phyloP scores from a whole-genome alignment of 805 yeast genomes.

The Myxozyma geophila region DNA sequence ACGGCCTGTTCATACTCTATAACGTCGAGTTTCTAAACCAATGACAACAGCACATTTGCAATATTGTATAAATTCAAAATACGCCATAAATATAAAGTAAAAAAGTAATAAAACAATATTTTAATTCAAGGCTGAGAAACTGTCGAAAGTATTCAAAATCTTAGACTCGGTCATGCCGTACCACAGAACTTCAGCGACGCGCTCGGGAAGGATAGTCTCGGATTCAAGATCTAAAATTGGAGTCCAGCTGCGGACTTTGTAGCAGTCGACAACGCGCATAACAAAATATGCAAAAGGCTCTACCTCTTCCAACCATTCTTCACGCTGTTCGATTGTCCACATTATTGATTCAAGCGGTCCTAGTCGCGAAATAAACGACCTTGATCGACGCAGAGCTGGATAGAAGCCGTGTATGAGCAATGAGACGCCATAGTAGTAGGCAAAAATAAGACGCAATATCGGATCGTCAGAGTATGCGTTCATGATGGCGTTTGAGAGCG shows the following conservation, averaged over 20 bases:
- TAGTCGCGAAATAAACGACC: conserved; percentile 15
- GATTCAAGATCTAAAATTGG: conserved; percentile 20
- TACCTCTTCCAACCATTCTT: conserved; percentile 19
- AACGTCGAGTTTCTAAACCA: too few species aligned
- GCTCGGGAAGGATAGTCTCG: conserved; percentile 15
- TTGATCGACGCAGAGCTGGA: conserved; percentile 14
- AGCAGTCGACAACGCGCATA: conserved; percentile 9
- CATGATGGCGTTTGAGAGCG: conserved; percentile 11
- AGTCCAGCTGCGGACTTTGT: conserved; percentile 15
- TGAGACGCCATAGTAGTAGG: conserved; percentile 17
- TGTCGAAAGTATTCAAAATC: conserved; percentile 8
- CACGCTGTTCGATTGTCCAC: conserved; percentile 10
- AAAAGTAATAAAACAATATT: not conserved
- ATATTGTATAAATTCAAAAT: not conserved
- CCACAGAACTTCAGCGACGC: conserved; percentile 28
- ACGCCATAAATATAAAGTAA: not conserved
- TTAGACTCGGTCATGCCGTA: conserved; percentile 25
- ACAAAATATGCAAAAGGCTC: conserved; percentile 17
- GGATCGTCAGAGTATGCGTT: conserved; percentile 18
- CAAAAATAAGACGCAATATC: conserved; percentile 14
- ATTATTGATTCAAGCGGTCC: conserved; percentile 24
- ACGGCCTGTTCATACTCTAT: too few species aligned
- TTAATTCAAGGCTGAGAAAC: not conserved
- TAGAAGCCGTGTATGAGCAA: conserved; percentile 16
- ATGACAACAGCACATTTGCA: too few species aligned